Evolutionary conservation across 805 yeast genomes (phyloP).

Genomic region (Teunomyces kruisii): DNA sequence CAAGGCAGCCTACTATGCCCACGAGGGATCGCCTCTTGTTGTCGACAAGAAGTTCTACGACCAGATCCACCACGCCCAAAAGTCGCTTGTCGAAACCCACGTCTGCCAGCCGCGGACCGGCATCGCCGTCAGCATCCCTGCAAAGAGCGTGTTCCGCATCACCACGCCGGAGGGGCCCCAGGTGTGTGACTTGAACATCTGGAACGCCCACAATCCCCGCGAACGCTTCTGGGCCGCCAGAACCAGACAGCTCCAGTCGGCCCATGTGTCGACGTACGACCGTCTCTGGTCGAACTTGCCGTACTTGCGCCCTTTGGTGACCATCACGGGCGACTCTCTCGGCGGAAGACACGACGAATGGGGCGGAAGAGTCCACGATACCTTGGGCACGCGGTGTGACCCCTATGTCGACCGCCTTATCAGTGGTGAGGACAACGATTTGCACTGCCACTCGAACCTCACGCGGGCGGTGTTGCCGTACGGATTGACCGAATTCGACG

Average conservation of each 20-base stretch:
- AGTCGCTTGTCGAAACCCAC: constrained; percentile 43
- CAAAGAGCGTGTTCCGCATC: constrained; percentile 56
- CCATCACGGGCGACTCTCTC: constrained; percentile 62
- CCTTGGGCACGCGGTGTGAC: constrained; percentile 68
- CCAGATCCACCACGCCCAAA: constrained; percentile 42
- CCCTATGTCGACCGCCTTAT: constrained; percentile 65
- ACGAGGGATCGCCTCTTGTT: constrained; percentile 51
- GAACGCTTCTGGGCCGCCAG: constrained; percentile 71
- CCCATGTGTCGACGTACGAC: constrained; percentile 62
- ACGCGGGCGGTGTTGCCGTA: constrained; percentile 57
- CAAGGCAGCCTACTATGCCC: constrained; percentile 57
- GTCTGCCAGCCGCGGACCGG: constrained; percentile 57
- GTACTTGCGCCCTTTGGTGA: constrained; percentile 61
- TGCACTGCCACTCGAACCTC: constrained; percentile 67
- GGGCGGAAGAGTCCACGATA: constrained; percentile 67
- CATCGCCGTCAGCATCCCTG: constrained; percentile 62
- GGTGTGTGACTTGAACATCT: constrained; percentile 66
- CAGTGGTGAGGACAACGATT: constrained; percentile 64
- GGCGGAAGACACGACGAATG: constrained; percentile 57
- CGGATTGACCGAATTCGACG: constrained; percentile 65
- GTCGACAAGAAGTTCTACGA: constrained; percentile 51
- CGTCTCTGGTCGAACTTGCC: constrained; percentile 67
- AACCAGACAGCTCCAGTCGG: constrained; percentile 63
- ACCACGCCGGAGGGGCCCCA: constrained; percentile 71
- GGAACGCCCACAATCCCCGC: constrained; percentile 61